These are phyloP conservation scores for Colletotrichum lupini DNA, from an alignment of 2,329 filamentous ascomycete genomes.

Conservation along the genomic window DNA sequence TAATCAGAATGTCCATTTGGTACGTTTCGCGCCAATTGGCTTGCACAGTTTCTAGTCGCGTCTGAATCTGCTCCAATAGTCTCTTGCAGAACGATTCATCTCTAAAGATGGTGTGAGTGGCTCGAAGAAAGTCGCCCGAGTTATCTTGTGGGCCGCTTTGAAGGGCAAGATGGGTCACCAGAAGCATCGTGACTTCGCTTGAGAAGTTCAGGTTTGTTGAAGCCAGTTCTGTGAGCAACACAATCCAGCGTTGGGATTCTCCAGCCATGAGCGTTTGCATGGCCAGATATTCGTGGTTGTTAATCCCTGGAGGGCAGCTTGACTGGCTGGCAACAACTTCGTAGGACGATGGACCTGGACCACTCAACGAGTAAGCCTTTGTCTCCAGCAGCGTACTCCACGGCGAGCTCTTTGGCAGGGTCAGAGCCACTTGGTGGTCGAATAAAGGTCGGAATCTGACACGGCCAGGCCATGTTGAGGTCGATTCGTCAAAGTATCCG, in stretches of 20 bases:
- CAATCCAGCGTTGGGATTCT: constrained; percentile 58
- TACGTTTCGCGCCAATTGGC: constrained; percentile 69
- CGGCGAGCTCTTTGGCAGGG: constrained; percentile 49
- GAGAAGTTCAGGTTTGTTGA: constrained; percentile 70
- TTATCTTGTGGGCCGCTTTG: constrained; percentile 63
- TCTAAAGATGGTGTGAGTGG: constrained; percentile 59
- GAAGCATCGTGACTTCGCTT: constrained; percentile 56
- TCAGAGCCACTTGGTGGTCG: constrained; percentile 54
- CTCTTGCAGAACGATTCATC: constrained; percentile 61
- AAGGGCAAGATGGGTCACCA: constrained; percentile 63
- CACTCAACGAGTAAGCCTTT: constrained; percentile 43
- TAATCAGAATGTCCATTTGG: constrained; percentile 68
- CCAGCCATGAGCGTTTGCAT: constrained; percentile 61
- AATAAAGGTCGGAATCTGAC: constrained; percentile 49
- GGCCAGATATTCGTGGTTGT: constrained; percentile 63
- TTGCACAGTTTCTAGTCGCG: constrained; percentile 54
- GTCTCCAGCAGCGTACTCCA: constrained; percentile 44
- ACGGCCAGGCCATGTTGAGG: constrained; percentile 51
- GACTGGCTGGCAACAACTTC: constrained; percentile 61
- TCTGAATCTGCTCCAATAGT: constrained; percentile 59
- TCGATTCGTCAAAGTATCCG: constrained; percentile 57
- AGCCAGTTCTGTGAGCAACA: constrained; percentile 61
- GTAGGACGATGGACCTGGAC: constrained; percentile 62
- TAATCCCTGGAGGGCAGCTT: constrained; percentile 57
- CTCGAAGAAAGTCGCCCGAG: constrained; percentile 49